phyloP scores from a whole-genome alignment of 148 eudicot species.

The Spergularia bocconei region DNA sequence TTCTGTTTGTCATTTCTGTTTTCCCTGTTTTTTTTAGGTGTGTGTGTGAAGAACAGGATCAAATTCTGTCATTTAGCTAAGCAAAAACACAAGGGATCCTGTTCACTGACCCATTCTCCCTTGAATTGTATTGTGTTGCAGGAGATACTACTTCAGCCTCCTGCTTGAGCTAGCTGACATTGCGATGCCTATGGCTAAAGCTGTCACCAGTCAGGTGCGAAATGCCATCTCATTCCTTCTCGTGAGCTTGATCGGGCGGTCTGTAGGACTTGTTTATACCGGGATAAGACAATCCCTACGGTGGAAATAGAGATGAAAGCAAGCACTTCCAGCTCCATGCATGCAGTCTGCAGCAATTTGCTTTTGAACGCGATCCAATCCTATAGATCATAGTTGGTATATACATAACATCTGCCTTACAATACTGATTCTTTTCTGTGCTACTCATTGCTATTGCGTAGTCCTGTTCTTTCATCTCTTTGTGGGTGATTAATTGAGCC shows the following conservation, averaged over 20 bases:
- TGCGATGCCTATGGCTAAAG: constrained; percentile 64
- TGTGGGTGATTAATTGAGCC: neutral
- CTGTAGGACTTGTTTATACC: constrained; percentile 84
- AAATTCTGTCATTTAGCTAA: no score
- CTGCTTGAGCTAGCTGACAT: constrained; percentile 81
- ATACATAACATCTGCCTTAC: neutral
- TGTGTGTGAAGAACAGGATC: no score
- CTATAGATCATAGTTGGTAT: neutral
- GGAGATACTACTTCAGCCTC: constrained; percentile 95
- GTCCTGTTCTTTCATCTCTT: constrained; percentile 1
- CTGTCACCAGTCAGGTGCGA: constrained; percentile 63
- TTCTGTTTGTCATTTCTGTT: no score
- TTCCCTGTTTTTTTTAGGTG: no score
- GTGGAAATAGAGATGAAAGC: constrained; percentile 45
- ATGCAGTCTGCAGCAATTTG: neutral
- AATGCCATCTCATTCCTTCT: constrained; percentile 90
- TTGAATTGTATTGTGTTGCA: constrained; percentile 32
- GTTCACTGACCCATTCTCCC: neutral
- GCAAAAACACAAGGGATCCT: neutral
- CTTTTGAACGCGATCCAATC: neutral
- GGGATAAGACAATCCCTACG: constrained; percentile 84
- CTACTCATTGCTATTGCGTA: constrained; percentile 14
- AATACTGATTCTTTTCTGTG: constrained; percentile 25
- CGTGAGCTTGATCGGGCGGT: constrained; percentile 89
- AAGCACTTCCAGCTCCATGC: neutral